Base-by-base conservation (phyloP, 257 asterid genomes). In the Cordia subcordata region DNA sequence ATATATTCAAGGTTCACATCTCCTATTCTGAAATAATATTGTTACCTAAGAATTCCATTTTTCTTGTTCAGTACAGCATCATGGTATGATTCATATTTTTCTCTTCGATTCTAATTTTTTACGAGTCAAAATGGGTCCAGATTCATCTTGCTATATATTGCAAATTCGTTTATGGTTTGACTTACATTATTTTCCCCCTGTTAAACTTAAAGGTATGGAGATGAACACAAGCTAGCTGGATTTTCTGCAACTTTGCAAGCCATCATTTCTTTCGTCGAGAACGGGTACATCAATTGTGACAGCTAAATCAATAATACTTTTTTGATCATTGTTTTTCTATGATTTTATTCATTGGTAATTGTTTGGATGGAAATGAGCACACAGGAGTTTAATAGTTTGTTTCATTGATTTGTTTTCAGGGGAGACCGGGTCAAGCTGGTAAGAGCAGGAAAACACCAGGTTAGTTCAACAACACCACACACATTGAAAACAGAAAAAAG, bases 171-270 rank as follows among this genome's bases (percentile, higher is more conserved):
- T n/a, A 47, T 16, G 15, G 15, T 37, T 42, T 16, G 33, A 64
- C 46, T 49, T 55, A 32, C n/a, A 16, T 23, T 60, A 51, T 56
- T 39, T 45, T 23, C 65, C 27, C 64, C 53, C 49, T 54, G 20
- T 52, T 40, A 70, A 49, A 53, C 58, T 63, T 68, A 55, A 72
- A 93, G 99, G 79, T 83, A 93, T 67, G 99, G 99, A 72, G 99
- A 93, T 75, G 99, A 86, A 72, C 84, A 93, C 79, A 93, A 85
- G 81, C 80, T 93, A 58, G 99, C 99, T 61, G 99, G 99, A 67
- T 93, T 93, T 75, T 93, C 97, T 27, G 99, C 99, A 16, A 93
- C 96, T 53, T 77, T 93, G 78, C 99, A 93, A 75, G 99, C 99
- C 67, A 93, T 93, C 72, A 86, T 93, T 70, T 93, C 99, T 57